phyloP scores from a whole-genome alignment of 768 basidiomycete genomes.

The Lactarius sanguifluus region DNA sequence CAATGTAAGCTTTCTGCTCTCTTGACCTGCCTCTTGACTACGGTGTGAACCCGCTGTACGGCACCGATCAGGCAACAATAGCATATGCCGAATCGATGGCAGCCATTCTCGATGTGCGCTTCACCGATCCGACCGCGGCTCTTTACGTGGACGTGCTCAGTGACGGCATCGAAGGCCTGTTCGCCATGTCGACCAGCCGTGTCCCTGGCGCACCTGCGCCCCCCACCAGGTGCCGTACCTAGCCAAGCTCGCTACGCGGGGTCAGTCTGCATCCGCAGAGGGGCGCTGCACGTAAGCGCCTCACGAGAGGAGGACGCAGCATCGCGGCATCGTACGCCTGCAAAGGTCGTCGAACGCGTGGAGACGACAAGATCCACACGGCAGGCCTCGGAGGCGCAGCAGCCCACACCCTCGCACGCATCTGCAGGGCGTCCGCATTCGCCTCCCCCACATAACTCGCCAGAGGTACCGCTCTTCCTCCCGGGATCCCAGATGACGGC shows the following conservation, averaged over 20 bases:
- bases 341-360: constrained; percentile 28
- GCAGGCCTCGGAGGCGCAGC: constrained; percentile 30
- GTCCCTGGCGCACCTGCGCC: constrained; percentile 40
- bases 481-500: constrained; percentile 47
- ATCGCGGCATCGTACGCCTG: constrained; percentile 17
- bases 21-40: constrained; percentile 13
- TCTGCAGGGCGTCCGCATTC: not conserved
- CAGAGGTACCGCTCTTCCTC: constrained; percentile 37
- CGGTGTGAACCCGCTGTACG: constrained; percentile 5
- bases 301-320: constrained; percentile 18
- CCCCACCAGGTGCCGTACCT: constrained; percentile 3
- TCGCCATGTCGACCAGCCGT: constrained; percentile 78
- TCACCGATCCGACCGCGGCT: constrained; percentile 71
- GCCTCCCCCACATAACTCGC: not conserved
- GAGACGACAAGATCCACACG: constrained; percentile 13
- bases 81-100: constrained; percentile 73
- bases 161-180: constrained; percentile 62
- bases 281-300: constrained; percentile 22
- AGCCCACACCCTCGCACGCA: constrained; percentile 5
- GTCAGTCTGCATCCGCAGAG: constrained; percentile 12
- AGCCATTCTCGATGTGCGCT: constrained; percentile 64
- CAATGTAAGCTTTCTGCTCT: constrained; percentile 48
- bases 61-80: constrained; percentile 62
- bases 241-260: constrained; percentile 17
- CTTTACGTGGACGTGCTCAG: constrained; percentile 76